Evolutionary conservation across 2,329 filamentous ascomycete species (phyloP).

Genomic region (Emergomyces orientalis): DNA sequence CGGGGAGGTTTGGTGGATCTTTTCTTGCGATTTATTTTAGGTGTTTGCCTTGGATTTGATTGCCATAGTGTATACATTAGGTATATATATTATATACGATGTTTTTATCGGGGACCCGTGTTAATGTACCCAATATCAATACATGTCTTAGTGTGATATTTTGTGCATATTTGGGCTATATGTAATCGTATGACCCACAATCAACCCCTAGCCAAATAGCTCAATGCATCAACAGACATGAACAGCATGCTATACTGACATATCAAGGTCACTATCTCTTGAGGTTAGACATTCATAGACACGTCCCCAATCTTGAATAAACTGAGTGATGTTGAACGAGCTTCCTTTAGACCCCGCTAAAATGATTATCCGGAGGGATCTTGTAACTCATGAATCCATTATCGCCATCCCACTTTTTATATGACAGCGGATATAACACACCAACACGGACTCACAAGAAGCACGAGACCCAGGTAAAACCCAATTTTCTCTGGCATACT

Average conservation of each 20-base stretch:
- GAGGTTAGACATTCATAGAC: background rate
- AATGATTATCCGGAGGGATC: background rate
- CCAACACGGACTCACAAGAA: background rate
- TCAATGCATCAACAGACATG: background rate
- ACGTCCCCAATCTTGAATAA: background rate
- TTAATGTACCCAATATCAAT: background rate
- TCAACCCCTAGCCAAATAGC: background rate
- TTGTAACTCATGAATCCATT: background rate
- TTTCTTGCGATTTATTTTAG: background rate
- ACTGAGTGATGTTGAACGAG: background rate
- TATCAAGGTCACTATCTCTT: background rate
- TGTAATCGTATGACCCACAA: background rate
- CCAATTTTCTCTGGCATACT: background rate
- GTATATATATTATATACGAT: background rate
- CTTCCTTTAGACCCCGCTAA: background rate
- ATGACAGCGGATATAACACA: too few species aligned
- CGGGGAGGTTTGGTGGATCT: background rate
- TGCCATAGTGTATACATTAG: too few species aligned
- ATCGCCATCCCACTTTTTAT: too few species aligned
- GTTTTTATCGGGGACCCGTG: background rate
- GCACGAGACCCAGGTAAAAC: background rate
- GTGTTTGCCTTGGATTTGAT: too few species aligned
- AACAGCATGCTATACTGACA: background rate
- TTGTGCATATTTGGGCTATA: background rate
- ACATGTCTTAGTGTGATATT: background rate